Evolutionary conservation across 345 rosid genomes (phyloP).

Genomic region (Eucalyptus leucophloia): DNA sequence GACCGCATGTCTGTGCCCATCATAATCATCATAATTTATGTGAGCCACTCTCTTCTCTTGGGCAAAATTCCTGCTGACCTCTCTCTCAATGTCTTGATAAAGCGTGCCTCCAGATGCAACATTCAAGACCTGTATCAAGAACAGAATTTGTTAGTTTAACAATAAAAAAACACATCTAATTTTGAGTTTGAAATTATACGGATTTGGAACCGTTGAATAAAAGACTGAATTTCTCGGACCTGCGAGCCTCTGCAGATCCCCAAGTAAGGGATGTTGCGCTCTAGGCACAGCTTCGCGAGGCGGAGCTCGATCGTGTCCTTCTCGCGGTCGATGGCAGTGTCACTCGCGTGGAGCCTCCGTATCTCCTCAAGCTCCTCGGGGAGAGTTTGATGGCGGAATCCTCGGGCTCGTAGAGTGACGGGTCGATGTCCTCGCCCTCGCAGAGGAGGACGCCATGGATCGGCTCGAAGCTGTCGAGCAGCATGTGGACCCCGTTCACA

Average conservation of each 20-base stretch:
- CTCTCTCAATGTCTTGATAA: conserved; percentile 60
- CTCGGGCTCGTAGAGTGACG: conserved; percentile 54
- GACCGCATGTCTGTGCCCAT: conserved; percentile 63
- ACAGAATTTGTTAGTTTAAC: not conserved
- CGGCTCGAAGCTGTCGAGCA: conserved; percentile 76
- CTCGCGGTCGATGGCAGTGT: conserved; percentile 63
- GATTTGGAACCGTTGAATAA: not conserved
- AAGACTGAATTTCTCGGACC: not conserved
- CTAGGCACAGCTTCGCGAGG: conserved; percentile 70
- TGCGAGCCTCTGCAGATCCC: conserved; percentile 89
- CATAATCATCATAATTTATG: conserved; percentile 68
- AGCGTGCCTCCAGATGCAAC: conserved; percentile 86
- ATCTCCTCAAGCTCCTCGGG: conserved; percentile 60
- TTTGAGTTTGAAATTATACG: not conserved
- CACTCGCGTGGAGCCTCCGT: conserved; percentile 49
- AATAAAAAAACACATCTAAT: not conserved
- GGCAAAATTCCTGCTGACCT: conserved; percentile 15
- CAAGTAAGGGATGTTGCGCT: conserved; percentile 67
- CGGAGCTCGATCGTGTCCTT: conserved; percentile 74
- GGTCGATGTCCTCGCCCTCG: conserved; percentile 91
- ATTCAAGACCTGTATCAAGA: conserved; percentile 37
- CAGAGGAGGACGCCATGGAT: conserved; percentile 92
- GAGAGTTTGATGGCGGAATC: conserved; percentile 28
- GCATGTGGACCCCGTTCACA: conserved; percentile 61
- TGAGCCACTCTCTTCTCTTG: conserved; percentile 26